Evolutionary conservation across 495 filamentous ascomycete species (phyloP), one percentile per base, ranked within the genome.

Genomic region (Penicillium macrosclerotiorum): DNA sequence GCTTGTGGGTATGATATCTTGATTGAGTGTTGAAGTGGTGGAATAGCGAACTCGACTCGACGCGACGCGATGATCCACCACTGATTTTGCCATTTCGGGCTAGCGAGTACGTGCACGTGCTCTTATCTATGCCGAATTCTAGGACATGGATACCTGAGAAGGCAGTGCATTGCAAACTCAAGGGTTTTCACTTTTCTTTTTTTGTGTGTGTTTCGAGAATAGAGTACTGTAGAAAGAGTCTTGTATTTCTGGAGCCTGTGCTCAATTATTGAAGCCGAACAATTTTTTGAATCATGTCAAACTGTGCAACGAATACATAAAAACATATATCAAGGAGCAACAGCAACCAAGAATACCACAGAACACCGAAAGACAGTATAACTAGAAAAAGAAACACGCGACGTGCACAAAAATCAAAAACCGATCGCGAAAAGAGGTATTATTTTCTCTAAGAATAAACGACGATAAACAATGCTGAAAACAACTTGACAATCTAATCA

Each of bases 401-500:
- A n/a, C n/a, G n/a, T n/a, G 3, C 26, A 8, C 30, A 47, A n/a
- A 26, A 42, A 32, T 24, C 19, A 29, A 18, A 44, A 39, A 48
- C 35, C 18, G 25, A 47, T 20, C 22, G 20, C 40, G 13, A 43
- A 12, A 30, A 36, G 26, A 47, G 52, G 53, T 47, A 55, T 60
- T 57, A 52, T 62, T 59, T 62, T 62, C 47, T 62, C 55, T 59
- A 62, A 33, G 24, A 50, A 44, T 27, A 38, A 29, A 18, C 37
- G 35, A 42, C 34, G 42, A 38, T 13, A 41, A 48, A 54, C 18
- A 44, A 34, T n/a, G n/a, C n/a, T n/a, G n/a, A 52, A 38, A 42
- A 23, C n/a, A n/a, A n/a, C n/a, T n/a, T n/a, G n/a, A 11, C 25
- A 12, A 12, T 46, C 29, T 51, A 47, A 43, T 44, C 26, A 49